A percentile compares a stretch with the other conserved stretches of the same genome.
Conservation (phyloP, 495 filamentous ascomycete genomes). For the Trichocladium antarcticum region DNA sequence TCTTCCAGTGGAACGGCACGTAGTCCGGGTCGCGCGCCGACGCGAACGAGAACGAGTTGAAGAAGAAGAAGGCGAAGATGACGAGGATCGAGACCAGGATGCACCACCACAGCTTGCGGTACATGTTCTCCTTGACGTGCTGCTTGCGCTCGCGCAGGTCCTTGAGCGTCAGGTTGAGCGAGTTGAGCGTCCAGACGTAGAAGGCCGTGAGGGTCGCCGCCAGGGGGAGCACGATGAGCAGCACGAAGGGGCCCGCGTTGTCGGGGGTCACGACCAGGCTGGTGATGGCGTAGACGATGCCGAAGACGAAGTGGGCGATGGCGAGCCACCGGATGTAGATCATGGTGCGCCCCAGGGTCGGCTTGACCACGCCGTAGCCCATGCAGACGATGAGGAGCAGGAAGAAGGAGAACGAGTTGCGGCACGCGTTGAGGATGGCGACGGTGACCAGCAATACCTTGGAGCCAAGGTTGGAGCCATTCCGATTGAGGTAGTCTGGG, state of each 20-base stretch:
- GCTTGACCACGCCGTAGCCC: constrained; percentile 98
- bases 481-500: constrained; percentile 76
- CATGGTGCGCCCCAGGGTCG: constrained; percentile 87
- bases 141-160: constrained; percentile 90
- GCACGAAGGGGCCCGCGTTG: constrained; percentile 69
- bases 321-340: constrained; percentile 85
- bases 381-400: constrained; percentile 97
- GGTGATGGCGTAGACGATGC: constrained; percentile 83
- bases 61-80: constrained; percentile 91
- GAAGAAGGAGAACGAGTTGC: constrained; percentile 98
- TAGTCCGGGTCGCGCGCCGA: constrained; percentile 73
- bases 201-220: constrained; percentile 90
- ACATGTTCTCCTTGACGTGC: constrained; percentile 87
- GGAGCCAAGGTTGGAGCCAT: constrained; percentile 72
- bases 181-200: constrained; percentile 98
- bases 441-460: constrained; percentile 84
- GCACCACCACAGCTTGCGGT: constrained; percentile 98
- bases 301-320: constrained; percentile 86
- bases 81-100: constrained; percentile 85
- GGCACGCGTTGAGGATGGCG: constrained; percentile 78
- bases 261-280: constrained; percentile 82
- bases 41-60: constrained; percentile 90
- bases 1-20: constrained; percentile 91
- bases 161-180: constrained; percentile 87
- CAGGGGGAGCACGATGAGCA: constrained; percentile 87